Evolutionary conservation across 306 rosid species (phyloP).

Genomic region (Rosa chinensis): DNA sequence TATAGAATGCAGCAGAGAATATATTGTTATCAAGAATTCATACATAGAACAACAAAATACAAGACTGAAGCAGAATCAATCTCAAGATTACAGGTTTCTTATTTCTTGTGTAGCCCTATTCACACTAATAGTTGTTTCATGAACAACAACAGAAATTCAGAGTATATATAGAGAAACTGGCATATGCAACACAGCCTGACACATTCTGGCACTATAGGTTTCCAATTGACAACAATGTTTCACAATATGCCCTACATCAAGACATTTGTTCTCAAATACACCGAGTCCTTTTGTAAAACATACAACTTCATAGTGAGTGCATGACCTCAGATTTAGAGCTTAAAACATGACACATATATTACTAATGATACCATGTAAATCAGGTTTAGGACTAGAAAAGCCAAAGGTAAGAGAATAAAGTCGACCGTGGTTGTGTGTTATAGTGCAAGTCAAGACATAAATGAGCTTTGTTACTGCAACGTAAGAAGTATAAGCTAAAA

Average conservation of each 20-base stretch:
- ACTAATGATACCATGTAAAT: background rate
- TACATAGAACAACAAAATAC: constrained; percentile 1
- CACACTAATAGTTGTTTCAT: background rate
- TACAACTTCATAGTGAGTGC: background rate
- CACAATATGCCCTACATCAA: background rate
- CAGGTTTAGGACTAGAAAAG: background rate
- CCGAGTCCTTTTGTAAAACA: background rate
- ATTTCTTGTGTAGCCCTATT: background rate
- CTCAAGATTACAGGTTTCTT: background rate
- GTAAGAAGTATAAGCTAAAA: constrained; percentile 19
- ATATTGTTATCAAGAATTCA: constrained; percentile 13
- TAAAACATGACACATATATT: background rate
- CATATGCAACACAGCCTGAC: background rate
- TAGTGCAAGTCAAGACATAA: background rate
- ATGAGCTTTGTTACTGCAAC: background rate
- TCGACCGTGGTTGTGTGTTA: background rate
- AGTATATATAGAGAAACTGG: background rate
- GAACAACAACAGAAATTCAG: background rate
- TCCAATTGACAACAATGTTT: background rate
- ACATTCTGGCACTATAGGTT: background rate
- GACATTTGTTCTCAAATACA: background rate
- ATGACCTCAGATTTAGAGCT: background rate
- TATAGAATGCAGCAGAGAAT: constrained; percentile 13
- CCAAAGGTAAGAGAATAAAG: background rate
- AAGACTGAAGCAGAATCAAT: background rate